Base-by-base conservation (phyloP, 1,284 basidiomycete species). In the Boletellus deceptivus region DNA sequence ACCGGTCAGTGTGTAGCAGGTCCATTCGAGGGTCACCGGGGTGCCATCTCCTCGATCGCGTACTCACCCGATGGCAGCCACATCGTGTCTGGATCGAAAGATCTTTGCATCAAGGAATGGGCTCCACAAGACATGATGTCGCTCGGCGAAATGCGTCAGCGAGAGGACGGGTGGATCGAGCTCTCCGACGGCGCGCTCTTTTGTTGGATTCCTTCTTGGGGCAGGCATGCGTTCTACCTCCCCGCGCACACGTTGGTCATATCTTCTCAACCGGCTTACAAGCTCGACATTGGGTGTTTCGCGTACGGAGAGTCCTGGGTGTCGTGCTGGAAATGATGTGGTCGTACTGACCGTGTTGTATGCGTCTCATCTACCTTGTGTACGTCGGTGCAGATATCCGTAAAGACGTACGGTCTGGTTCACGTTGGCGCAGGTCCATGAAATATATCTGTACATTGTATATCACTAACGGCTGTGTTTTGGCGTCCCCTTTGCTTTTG, bases 121-220 rank as follows among this genome's bases (percentile, higher is more conserved):
- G 4, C 20, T 3, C 0, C 27, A 3, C 16, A 45, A 14, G 34
- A 39, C 2, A 24, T 48, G 7, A 3, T 0, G 13, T 33, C n/a
- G n/a, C 50, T 47, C 38, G n/a, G 29, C 25, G 43, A 61, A 14
- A 29, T 61, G 10, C 6, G 22, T 20, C 57, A 46, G 6, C 24
- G 43, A n/a, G 49, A 57, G 2, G 35, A 50, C 59, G 59, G 59
- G 0, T 61, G 63, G 63, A 40, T 61, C 31, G 22, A 52, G 6
- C 46, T 50, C 47, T 22, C 43, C 43, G 0, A 42, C 48, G 48
- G 42, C 47, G 13, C 33, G 40, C 47, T 16, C 18, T 42, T 52
- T 52, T 54, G 18, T 6, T 61, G 60, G 60, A 46, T 65, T 7
- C 53, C 60, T 2, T n/a, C 62, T 17, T 65, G 47, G 59, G 46